Evolutionary conservation across 164 flowering plant species (phyloP).

Genomic region (Macadamia integrifolia): DNA sequence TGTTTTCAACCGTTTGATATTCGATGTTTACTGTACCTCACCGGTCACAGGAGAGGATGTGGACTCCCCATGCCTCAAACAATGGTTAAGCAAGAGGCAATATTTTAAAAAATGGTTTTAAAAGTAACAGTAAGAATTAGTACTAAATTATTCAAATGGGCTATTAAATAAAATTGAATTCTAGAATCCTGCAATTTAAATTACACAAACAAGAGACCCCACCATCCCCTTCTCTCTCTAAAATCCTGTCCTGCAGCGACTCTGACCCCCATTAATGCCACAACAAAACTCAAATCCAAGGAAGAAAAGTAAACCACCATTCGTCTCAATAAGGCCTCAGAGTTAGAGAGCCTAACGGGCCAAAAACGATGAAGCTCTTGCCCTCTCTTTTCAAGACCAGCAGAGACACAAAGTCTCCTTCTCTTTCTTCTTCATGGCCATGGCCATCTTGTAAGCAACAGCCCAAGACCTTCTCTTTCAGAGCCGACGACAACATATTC

Average conservation of each 20-base stretch:
- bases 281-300: not conserved
- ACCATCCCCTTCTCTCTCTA: slow-evolving; percentile 20
- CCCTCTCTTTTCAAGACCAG: slow-evolving; percentile 15
- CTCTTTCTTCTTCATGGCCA: slow-evolving; percentile 37
- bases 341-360: slow-evolving; percentile 16
- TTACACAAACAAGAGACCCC: slow-evolving; percentile 19
- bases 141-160: slow-evolving; percentile 10
- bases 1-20: too few relatives aligned
- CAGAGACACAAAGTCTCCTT: slow-evolving; percentile 24
- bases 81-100: too few relatives aligned
- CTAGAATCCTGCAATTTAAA: slow-evolving; percentile 14
- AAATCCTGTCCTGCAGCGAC: slow-evolving; percentile 11
- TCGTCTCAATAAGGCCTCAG: slow-evolving; percentile 1
- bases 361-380: slow-evolving; percentile 18
- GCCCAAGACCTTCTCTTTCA: slow-evolving; percentile 64
- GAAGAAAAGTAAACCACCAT: too few relatives aligned
- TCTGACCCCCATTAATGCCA: slow-evolving; percentile 29
- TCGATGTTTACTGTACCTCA: too few relatives aligned
- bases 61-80: too few relatives aligned
- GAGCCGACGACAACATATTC: slow-evolving; percentile 28
- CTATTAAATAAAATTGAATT: slow-evolving; percentile 22
- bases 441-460: slow-evolving; percentile 60
- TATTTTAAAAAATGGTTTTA: too few relatives aligned
- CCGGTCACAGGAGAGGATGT: too few relatives aligned
- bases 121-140: too few relatives aligned